Conservation (phyloP, 2,329 filamentous ascomycete species). For the Ophiostoma piceae region DNA sequence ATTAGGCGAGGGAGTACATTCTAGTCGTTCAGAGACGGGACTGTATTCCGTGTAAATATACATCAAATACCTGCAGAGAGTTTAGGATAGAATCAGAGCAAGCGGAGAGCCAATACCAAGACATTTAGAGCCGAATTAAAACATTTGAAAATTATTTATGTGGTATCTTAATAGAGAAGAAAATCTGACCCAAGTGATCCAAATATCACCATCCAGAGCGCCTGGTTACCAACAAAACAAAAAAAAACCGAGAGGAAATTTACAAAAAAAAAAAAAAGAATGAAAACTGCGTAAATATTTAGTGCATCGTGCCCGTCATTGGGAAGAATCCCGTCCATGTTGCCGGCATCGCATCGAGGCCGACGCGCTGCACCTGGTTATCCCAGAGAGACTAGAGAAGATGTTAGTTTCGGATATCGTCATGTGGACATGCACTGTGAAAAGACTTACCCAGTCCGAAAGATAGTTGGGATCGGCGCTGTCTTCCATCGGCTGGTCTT, state of each 20-base stretch:
- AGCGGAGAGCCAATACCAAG: constrained; percentile 11
- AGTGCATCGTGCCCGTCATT: background rate
- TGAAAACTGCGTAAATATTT: background rate
- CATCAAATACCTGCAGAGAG: constrained; percentile 7
- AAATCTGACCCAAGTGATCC: background rate
- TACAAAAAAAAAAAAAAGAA: background rate
- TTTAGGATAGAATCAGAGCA: constrained; percentile 10
- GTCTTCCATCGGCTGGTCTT: constrained; percentile 6
- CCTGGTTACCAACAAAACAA: background rate
- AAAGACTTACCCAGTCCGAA: background rate
- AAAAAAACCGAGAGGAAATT: background rate
- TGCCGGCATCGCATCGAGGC: background rate
- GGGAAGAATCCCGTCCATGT: constrained; percentile 7
- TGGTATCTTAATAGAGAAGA: background rate
- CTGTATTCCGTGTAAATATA: constrained; percentile 5
- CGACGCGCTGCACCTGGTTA: constrained; percentile 1
- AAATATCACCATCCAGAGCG: background rate
- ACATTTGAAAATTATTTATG: background rate
- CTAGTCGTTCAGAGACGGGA: background rate
- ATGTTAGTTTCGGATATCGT: background rate
- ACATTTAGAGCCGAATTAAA: constrained; percentile 11
- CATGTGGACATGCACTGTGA: background rate
- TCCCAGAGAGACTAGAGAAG: constrained; percentile 4
- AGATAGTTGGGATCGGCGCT: constrained; percentile 6
- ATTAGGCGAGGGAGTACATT: background rate